These are phyloP conservation scores for Erodium maritimum DNA, from an alignment of 345 rosid genomes.

Conservation along the genomic window DNA sequence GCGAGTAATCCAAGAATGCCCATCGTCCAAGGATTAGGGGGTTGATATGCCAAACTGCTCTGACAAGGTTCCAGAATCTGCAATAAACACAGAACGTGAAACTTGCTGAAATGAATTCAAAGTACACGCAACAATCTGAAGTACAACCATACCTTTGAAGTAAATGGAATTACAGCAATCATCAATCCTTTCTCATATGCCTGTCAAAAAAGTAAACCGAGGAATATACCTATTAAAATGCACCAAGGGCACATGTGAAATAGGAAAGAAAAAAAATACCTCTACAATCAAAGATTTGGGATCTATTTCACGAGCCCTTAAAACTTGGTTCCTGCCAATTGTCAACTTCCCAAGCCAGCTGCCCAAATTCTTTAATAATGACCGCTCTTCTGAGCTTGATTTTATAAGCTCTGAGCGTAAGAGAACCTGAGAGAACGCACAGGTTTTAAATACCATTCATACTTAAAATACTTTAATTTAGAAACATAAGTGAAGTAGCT, in stretches of 20 bases:
- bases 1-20: slow-evolving; percentile 85
- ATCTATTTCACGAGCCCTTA: slow-evolving; percentile 93
- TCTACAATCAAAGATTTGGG: slow-evolving; percentile 95
- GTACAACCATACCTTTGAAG: slow-evolving; percentile 60
- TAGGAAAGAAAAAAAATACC: slow-evolving; percentile 24
- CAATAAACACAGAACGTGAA: slow-evolving; percentile 9
- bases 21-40: slow-evolving; percentile 99
- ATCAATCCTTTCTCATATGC: slow-evolving; percentile 97
- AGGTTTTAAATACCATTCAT: neutral
- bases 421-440: slow-evolving; percentile 52
- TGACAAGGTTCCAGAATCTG: slow-evolving; percentile 91
- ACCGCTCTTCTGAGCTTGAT: slow-evolving; percentile 95
- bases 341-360: slow-evolving; percentile 99
- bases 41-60: slow-evolving; percentile 88
- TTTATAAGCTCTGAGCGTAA: slow-evolving; percentile 95
- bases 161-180: slow-evolving; percentile 99
- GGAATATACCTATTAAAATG: neutral
- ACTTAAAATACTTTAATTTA: neutral
- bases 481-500: neutral
- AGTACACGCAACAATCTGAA: slow-evolving; percentile 3
- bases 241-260: neutral
- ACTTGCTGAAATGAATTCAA: slow-evolving; percentile 5
- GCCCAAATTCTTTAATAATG: slow-evolving; percentile 88
- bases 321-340: slow-evolving; percentile 85
- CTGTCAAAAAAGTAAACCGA: slow-evolving; percentile 25